phyloP scores from a whole-genome alignment of 2,329 filamentous ascomycete species.

The Botrytis fragariae region DNA sequence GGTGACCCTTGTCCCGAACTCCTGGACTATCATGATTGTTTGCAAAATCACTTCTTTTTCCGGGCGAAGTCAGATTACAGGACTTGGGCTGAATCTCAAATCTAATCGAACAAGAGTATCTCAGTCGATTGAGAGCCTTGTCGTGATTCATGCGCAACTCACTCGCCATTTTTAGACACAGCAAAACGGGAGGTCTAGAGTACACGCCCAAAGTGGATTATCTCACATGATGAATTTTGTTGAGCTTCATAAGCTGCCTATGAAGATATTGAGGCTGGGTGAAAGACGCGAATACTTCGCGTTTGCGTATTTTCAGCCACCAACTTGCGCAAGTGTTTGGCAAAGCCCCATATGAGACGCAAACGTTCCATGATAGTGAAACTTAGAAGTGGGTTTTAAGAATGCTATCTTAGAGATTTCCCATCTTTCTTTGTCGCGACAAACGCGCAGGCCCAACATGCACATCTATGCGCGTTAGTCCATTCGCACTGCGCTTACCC shows the following conservation, averaged over 20 bases:
- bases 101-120: not conserved
- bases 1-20: not conserved
- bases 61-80: not conserved
- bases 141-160: not conserved
- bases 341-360: not conserved
- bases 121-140: not conserved
- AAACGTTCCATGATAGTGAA: not conserved
- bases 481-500: not conserved
- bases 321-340: not conserved
- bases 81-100: not conserved
- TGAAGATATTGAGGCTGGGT: not conserved
- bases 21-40: not conserved
- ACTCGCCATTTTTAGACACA: not conserved
- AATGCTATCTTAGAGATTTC: not conserved
- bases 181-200: not conserved
- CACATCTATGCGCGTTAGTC: not conserved
- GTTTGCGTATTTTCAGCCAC: not conserved
- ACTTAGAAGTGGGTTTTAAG: too few species aligned
- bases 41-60: not conserved
- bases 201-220: not conserved
- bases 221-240: not conserved
- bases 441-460: not conserved
- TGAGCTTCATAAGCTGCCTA: not conserved
- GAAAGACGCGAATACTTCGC: not conserved
- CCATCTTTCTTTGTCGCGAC: not conserved